These are phyloP conservation scores for Coemansia nantahalensis DNA, from an alignment of 192 early-diverging fungal species.

Conservation along the genomic window DNA sequence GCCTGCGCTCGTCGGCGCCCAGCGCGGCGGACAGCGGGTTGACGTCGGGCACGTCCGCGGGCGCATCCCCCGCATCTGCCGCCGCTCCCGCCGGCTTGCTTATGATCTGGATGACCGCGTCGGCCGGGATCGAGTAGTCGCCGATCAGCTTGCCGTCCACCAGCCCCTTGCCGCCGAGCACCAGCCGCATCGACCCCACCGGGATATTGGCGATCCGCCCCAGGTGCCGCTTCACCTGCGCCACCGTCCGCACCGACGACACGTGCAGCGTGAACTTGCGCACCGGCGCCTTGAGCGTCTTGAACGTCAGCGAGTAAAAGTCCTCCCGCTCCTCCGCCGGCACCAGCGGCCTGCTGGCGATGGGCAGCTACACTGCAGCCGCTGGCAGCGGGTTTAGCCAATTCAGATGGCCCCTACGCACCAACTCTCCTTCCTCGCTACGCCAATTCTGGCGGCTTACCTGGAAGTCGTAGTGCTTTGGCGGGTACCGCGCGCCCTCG, in stretches of 20 bases:
- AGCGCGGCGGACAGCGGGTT: conserved; percentile 38
- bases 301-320: conserved; percentile 41
- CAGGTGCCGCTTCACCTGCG: conserved; percentile 42
- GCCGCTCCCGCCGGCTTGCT: conserved; percentile 16
- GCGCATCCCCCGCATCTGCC: conserved; percentile 1
- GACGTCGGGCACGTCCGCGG: conserved; percentile 3
- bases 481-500: conserved; percentile 22
- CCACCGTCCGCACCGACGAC: conserved; percentile 37
- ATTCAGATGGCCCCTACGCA: no score
- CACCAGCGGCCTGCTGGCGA: conserved; percentile 7
- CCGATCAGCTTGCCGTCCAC: conserved; percentile 47
- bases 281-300: conserved; percentile 41
- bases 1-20: conserved; percentile 2
- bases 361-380: conserved; percentile 25
- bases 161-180: conserved; percentile 36
- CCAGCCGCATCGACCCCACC: conserved; percentile 25
- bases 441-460: conserved; percentile 12
- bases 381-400: neutral
- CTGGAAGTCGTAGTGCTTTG: conserved; percentile 32
- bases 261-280: conserved; percentile 45
- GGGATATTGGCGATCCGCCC: conserved; percentile 33
- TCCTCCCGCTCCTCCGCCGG: conserved; percentile 31
- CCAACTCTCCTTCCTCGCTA: no score
- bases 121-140: conserved; percentile 31
- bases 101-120: conserved; percentile 46